These are phyloP conservation scores for Stygiomarasmius scandens DNA, from an alignment of 1,284 basidiomycete species.

Conservation along the genomic window DNA sequence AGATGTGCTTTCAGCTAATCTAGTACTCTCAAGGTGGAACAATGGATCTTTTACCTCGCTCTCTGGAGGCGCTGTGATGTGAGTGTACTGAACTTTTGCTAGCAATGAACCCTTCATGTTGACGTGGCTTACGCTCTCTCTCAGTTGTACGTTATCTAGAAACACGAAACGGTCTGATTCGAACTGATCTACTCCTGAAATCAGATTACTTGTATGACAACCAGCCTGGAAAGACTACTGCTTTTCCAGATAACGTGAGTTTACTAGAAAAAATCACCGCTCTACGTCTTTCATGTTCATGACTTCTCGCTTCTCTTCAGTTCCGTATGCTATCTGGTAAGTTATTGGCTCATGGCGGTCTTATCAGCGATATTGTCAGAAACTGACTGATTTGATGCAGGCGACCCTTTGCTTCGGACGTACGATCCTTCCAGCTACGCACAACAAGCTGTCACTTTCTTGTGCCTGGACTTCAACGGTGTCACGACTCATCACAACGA, in stretches of 20 bases:
- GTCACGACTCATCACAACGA: slow-evolving; percentile 23
- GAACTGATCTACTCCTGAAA: not conserved
- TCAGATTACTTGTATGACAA: slow-evolving; percentile 29
- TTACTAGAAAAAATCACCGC: not conserved
- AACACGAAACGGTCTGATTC: not conserved
- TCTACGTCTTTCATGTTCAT: not conserved
- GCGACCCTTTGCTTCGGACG: slow-evolving; percentile 36
- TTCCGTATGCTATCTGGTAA: slow-evolving; percentile 42
- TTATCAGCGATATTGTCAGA: no score
- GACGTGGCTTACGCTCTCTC: not conserved
- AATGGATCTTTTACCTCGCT: slow-evolving; percentile 43
- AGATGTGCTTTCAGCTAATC: not conserved
- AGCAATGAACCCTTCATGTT: not conserved
- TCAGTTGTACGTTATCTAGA: slow-evolving; percentile 29
- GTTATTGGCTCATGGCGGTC: no score
- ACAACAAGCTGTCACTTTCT: slow-evolving; percentile 43
- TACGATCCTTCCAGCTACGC: slow-evolving; percentile 38
- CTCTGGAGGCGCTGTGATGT: slow-evolving; percentile 42
- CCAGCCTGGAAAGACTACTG: slow-evolving; percentile 23
- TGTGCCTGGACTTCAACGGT: slow-evolving; percentile 42
- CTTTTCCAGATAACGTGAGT: slow-evolving; percentile 31
- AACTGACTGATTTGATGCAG: slow-evolving; percentile 9
- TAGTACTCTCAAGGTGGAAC: slow-evolving; percentile 30
- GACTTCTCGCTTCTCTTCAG: slow-evolving; percentile 13
- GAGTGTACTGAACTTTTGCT: slow-evolving; percentile 12